phyloP scores from a whole-genome alignment of 768 basidiomycete genomes.

The Suillus clintonianus region DNA sequence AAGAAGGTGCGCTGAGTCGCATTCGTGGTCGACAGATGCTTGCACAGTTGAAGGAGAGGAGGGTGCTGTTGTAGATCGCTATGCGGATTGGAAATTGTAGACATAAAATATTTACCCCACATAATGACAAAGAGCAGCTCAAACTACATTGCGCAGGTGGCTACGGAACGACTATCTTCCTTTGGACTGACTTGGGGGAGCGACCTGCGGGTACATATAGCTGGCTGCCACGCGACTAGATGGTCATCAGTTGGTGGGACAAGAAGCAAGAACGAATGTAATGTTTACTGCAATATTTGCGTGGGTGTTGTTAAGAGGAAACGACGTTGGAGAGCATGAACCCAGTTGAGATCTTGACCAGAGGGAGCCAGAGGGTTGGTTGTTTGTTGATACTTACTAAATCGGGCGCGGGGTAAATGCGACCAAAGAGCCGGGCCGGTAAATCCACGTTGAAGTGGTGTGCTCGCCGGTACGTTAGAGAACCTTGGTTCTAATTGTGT shows the following conservation, averaged over 20 bases:
- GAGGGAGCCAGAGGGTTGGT: not conserved
- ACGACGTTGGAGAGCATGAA: not conserved
- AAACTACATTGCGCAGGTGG: not conserved
- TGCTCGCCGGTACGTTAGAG: not conserved
- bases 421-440: not conserved
- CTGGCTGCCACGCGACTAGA: not conserved
- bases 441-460: not conserved
- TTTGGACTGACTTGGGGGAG: not conserved
- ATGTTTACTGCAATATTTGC: too few species aligned
- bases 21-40: slow-evolving; percentile 22
- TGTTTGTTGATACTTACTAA: not conserved
- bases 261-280: too few species aligned
- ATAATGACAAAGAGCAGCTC: not conserved
- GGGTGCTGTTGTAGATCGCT: slow-evolving; percentile 11
- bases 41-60: slow-evolving; percentile 15
- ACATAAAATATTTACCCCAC: slow-evolving; percentile 3
- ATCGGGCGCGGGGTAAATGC: slow-evolving; percentile 4
- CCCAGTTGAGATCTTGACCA: too few species aligned
- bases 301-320: not conserved
- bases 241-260: too few species aligned
- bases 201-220: not conserved
- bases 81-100: slow-evolving; percentile 12
- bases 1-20: slow-evolving; percentile 26
- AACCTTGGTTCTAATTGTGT: not conserved
- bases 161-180: not conserved